Conservation (phyloP, 257 asterid genomes). For the Solanum paucissectum region DNA sequence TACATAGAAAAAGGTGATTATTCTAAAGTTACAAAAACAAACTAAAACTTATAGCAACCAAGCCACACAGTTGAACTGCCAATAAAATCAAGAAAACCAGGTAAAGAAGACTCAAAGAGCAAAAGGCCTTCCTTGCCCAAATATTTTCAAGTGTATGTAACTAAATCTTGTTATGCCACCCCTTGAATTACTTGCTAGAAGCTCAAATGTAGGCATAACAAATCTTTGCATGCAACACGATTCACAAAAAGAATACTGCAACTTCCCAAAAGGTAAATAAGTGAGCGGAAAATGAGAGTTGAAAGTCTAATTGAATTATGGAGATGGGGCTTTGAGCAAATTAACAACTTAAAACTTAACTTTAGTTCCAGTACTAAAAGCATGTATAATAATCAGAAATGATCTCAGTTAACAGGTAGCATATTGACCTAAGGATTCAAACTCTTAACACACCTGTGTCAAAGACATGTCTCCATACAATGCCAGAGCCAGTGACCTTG, state of each 20-base stretch:
- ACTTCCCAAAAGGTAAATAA: neutral
- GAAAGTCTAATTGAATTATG: neutral
- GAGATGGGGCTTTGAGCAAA: neutral
- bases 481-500: slow-evolving; percentile 92
- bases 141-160: neutral
- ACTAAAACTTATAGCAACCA: neutral
- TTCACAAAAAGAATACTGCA: neutral
- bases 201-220: neutral
- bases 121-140: neutral
- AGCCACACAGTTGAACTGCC: neutral
- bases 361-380: neutral
- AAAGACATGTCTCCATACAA: slow-evolving; percentile 94
- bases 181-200: neutral
- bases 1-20: neutral
- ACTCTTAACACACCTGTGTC: slow-evolving; percentile 61
- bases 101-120: neutral
- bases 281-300: neutral
- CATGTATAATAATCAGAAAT: neutral
- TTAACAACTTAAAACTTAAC: neutral
- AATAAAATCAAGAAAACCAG: neutral
- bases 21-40: neutral
- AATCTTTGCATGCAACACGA: neutral
- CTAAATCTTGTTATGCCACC: neutral
- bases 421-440: neutral
- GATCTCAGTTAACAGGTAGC: neutral